These are phyloP conservation scores for Rhynchospora tenuis DNA, from an alignment of 176 grass and related monocot species.

Conservation along the genomic window DNA sequence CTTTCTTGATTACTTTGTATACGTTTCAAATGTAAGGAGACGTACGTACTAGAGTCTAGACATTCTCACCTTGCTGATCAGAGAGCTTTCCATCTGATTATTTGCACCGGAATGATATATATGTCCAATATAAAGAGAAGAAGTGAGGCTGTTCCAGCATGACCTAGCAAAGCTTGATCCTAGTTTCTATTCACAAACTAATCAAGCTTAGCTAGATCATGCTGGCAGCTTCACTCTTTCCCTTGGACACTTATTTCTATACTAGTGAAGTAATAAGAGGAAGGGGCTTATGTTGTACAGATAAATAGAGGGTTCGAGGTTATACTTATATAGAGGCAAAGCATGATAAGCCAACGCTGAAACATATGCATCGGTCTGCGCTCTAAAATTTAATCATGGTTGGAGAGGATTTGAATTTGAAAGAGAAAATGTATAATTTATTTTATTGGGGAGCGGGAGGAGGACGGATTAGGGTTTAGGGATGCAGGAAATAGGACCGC, in stretches of 20 bases:
- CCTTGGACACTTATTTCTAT: slow-evolving; percentile 42
- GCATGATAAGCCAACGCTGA: not conserved
- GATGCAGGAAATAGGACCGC: slow-evolving; percentile 7
- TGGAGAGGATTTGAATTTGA: not conserved
- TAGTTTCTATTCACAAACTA: slow-evolving; percentile 15
- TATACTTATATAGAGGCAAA: slow-evolving; percentile 17
- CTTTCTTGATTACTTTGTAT: not conserved
- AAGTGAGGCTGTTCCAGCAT: slow-evolving; percentile 99
- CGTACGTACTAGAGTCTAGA: too few relatives aligned
- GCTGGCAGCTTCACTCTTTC: slow-evolving; percentile 99
- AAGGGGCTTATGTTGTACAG: not conserved
- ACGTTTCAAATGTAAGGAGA: not conserved
- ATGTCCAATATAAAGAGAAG: slow-evolving; percentile 56
- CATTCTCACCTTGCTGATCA: not conserved
- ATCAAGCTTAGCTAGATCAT: slow-evolving; percentile 94
- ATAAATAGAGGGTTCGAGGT: not conserved
- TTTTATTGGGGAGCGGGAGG: too few relatives aligned
- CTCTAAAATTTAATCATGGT: slow-evolving; percentile 4
- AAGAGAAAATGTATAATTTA: not conserved
- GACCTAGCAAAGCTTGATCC: slow-evolving; percentile 77
- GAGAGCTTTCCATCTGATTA: not conserved
- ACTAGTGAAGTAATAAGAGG: not conserved
- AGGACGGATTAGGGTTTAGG: slow-evolving; percentile 9
- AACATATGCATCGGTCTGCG: not conserved
- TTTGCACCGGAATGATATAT: not conserved